Conservation (phyloP, 2,329 filamentous ascomycete genomes). For the Aspergillus aculeatus region DNA sequence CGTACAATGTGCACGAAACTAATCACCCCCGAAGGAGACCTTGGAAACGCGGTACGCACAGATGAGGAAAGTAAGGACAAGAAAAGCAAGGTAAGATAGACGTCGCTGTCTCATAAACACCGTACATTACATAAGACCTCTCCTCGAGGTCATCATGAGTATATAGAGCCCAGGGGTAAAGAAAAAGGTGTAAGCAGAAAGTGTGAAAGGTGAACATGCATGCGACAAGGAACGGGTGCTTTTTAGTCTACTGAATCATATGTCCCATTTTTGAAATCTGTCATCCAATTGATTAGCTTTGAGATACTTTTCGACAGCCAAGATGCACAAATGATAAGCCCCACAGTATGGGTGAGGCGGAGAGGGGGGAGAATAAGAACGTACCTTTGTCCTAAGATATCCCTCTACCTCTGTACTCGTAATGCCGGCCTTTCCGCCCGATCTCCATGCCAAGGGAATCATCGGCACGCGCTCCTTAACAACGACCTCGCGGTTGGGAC, state of each 20-base stretch:
- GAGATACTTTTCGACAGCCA: not conserved
- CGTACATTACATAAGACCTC: not conserved
- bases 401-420: slow-evolving; percentile 85
- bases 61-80: not conserved
- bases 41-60: not conserved
- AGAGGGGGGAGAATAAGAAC: slow-evolving; percentile 26
- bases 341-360: not conserved
- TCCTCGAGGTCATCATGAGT: not conserved
- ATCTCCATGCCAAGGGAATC: slow-evolving; percentile 91
- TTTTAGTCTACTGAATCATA: slow-evolving; percentile 52
- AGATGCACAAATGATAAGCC: not conserved
- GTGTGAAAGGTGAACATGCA: not conserved
- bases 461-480: slow-evolving; percentile 91
- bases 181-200: not conserved
- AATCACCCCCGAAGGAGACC: not conserved
- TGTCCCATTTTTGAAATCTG: slow-evolving; percentile 88
- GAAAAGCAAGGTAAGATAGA: not conserved
- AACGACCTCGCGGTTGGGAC: slow-evolving; percentile 79
- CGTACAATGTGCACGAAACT: not conserved
- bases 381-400: slow-evolving; percentile 90
- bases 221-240: slow-evolving; percentile 1
- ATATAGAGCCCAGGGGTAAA: not conserved
- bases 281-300: slow-evolving; percentile 2
- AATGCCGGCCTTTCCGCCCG: slow-evolving; percentile 73
- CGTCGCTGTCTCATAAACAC: not conserved